Percentiles rank a stretch among this genome's conserved stretches.
These are phyloP conservation scores for Amanita pseudoporphyria DNA, from an alignment of 768 basidiomycete species.

Conservation along the genomic window DNA sequence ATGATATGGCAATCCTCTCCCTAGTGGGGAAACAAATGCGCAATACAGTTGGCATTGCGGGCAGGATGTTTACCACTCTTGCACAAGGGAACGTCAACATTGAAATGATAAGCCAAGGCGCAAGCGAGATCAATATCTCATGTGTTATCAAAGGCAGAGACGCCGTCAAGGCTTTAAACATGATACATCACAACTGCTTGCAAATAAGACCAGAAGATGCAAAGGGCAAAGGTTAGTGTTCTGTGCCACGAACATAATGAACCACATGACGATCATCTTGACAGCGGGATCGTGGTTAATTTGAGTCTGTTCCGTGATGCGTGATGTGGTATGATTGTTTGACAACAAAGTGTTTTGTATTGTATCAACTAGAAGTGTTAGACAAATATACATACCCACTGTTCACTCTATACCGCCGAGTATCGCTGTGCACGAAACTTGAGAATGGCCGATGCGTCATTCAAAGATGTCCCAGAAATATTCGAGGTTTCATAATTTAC, in stretches of 20 bases:
- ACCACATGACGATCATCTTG: background rate
- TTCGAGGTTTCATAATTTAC: constrained; percentile 61
- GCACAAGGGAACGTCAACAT: constrained; percentile 94
- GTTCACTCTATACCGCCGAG: background rate
- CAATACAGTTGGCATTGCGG: constrained; percentile 90
- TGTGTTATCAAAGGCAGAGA: constrained; percentile 86
- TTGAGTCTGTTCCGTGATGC: too few species aligned
- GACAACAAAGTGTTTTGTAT: background rate
- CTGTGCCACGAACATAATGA: background rate
- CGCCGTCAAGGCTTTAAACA: constrained; percentile 85
- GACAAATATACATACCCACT: background rate
- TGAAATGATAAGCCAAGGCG: constrained; percentile 98
- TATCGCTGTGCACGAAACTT: background rate
- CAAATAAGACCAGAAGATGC: constrained; percentile 46
- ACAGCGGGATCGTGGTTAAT: constrained; percentile 32
- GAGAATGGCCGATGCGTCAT: constrained; percentile 58
- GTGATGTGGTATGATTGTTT: background rate
- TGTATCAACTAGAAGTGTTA: background rate
- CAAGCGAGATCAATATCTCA: constrained; percentile 93
- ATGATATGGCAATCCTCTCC: constrained; percentile 98
- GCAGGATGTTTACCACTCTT: constrained; percentile 91
- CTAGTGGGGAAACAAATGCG: constrained; percentile 95
- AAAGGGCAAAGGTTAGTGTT: constrained; percentile 26
- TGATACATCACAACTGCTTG: constrained; percentile 90
- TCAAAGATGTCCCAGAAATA: constrained; percentile 93